A percentile compares a stretch with the other conserved stretches of the same genome.
Evolutionary conservation across 1,139 yeast species (phyloP).

Genomic region (Hyphopichia fennica): DNA sequence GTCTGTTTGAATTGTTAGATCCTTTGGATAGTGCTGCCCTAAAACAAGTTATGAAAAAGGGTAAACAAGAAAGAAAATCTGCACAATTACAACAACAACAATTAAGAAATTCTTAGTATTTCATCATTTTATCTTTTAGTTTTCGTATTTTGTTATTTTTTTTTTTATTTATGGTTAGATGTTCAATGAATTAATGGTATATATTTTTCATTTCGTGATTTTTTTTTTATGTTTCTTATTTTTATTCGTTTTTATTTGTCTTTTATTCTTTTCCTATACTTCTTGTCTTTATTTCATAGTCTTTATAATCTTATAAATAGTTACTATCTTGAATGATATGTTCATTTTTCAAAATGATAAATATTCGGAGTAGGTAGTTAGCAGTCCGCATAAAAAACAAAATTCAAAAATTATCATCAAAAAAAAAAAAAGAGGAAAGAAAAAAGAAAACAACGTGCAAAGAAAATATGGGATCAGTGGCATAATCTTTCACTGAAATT

Average conservation of each 20-base stretch:
- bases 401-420: too few relatives aligned
- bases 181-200: too few relatives aligned
- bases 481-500: neutral
- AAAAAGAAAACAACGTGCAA: neutral
- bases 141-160: neutral
- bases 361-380: too few relatives aligned
- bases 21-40: slow-evolving; percentile 92
- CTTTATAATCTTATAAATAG: too few relatives aligned
- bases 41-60: slow-evolving; percentile 89
- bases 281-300: too few relatives aligned
- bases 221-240: too few relatives aligned
- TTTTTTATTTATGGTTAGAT: neutral
- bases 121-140: neutral
- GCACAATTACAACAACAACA: slow-evolving; percentile 40
- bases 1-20: slow-evolving; percentile 89
- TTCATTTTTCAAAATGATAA: too few relatives aligned
- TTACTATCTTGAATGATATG: too few relatives aligned
- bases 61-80: slow-evolving; percentile 71
- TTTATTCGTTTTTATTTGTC: too few relatives aligned
- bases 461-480: neutral
- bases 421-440: neutral
- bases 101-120: neutral
- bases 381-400: too few relatives aligned
- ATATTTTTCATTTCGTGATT: too few relatives aligned
- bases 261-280: too few relatives aligned